These are phyloP conservation scores for Amanita pallidorosea DNA, from an alignment of 768 basidiomycete genomes.

Conservation along the genomic window DNA sequence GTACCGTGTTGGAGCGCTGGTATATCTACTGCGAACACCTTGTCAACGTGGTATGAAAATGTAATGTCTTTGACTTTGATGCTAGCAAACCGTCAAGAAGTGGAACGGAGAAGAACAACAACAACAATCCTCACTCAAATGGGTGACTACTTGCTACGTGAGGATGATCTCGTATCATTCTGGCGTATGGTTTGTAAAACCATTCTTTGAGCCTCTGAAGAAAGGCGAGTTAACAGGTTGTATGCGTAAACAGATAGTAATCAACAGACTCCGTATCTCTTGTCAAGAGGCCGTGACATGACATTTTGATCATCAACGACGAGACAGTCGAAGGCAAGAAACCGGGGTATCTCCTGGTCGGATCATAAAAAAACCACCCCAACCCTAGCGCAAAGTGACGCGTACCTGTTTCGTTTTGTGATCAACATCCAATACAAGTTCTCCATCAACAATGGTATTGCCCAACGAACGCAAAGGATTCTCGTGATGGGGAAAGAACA, in stretches of 20 bases:
- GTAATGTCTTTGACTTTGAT: conserved; percentile 83
- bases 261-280: conserved; percentile 76
- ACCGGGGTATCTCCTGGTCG: conserved; percentile 65
- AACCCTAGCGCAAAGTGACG: conserved; percentile 4
- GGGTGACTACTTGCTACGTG: conserved; percentile 54
- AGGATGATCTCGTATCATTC: conserved; percentile 60
- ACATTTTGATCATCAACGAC: conserved; percentile 81
- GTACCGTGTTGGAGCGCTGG: conserved; percentile 83
- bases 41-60: conserved; percentile 78
- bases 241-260: conserved; percentile 4
- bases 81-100: conserved; percentile 27
- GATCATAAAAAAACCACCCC: conserved; percentile 1
- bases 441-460: conserved; percentile 85
- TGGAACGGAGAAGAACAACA: neutral
- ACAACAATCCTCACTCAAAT: conserved; percentile 58
- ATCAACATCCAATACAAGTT: conserved; percentile 87
- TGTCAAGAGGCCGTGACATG: conserved; percentile 74
- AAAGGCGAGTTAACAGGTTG: neutral
- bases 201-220: conserved; percentile 66
- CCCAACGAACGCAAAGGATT: conserved; percentile 54
- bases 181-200: conserved; percentile 73
- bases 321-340: conserved; percentile 88
- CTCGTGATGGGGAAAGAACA: conserved; percentile 88
- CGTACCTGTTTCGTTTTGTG: conserved; percentile 60
- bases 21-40: conserved; percentile 78